phyloP scores from a whole-genome alignment of 805 yeast species.

The Teunomyces aglyptinius region DNA sequence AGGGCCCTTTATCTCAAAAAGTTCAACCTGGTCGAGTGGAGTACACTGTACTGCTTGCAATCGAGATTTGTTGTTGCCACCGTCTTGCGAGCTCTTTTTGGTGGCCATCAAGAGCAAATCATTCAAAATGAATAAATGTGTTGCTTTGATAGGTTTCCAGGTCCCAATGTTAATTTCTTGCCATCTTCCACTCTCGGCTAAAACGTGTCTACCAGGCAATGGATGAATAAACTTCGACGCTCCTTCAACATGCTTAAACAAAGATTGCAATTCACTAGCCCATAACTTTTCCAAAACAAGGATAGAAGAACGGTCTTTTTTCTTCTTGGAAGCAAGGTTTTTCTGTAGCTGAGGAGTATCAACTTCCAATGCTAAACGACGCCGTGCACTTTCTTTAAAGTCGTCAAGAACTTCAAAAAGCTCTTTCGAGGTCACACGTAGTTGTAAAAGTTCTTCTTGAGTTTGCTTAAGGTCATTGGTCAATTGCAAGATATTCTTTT shows the following conservation, averaged over 20 bases:
- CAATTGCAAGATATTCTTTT: slow-evolving; percentile 57
- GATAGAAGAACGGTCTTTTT: slow-evolving; percentile 65
- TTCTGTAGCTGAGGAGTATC: slow-evolving; percentile 19
- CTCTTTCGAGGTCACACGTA: slow-evolving; percentile 60
- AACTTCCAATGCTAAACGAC: slow-evolving; percentile 48
- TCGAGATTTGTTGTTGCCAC: slow-evolving; percentile 30
- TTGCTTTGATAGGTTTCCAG: slow-evolving; percentile 73
- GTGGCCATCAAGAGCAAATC: slow-evolving; percentile 77
- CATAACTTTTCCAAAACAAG: slow-evolving; percentile 75
- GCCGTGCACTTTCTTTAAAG: slow-evolving; percentile 60
- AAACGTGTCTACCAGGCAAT: slow-evolving; percentile 74
- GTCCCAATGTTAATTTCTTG: slow-evolving; percentile 82
- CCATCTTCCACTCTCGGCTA: slow-evolving; percentile 83
- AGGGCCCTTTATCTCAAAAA: slow-evolving; percentile 39
- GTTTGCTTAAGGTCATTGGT: slow-evolving; percentile 62
- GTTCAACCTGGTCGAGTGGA: slow-evolving; percentile 62
- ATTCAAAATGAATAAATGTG: slow-evolving; percentile 73
- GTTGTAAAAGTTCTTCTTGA: slow-evolving; percentile 57
- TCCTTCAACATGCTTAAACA: slow-evolving; percentile 87
- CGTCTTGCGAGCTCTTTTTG: slow-evolving; percentile 39
- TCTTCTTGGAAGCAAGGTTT: slow-evolving; percentile 15
- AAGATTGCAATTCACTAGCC: slow-evolving; percentile 66
- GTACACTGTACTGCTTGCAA: slow-evolving; percentile 76
- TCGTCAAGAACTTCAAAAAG: slow-evolving; percentile 57
- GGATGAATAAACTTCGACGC: slow-evolving; percentile 77